Evolutionary conservation across 2,329 filamentous ascomycete species (phyloP), one percentile per base, ranked within the genome.

Genomic region (Fusarium armeniacum): DNA sequence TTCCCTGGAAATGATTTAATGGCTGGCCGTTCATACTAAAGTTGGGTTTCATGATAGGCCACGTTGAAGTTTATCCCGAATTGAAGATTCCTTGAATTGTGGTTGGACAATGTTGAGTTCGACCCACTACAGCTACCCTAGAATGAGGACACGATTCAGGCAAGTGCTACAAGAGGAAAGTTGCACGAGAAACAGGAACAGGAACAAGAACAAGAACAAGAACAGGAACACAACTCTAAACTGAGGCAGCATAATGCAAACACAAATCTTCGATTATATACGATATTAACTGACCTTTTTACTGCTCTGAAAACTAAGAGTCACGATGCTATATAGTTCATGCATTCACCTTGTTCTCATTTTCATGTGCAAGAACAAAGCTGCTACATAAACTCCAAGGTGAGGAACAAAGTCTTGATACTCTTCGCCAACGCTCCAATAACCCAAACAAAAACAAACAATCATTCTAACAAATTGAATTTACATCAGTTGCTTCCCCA

Each of bases 401-500:
- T 11, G 28, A 30, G 10, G 10, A 3, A 30, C 4, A 3, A 30
- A 30, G 28, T 30, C 28, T 30, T 30, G 4, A 11, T 3, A 30
- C 51, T 50, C 59, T 44, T 68, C 32, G 59, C 55, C 61, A 52
- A 30, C 47, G 16, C 45, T 45, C 43, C 26, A n/a, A 18, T 13
- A 32, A 13, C 28, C 12, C 4, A 18, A 35, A 35, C 12, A 41
- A 9, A 6, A 40, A 26, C 18, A 44, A 43, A 53, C 20, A n/a
- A 53, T 20, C 18, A 18, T 45, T 26, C 33, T n/a, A 13, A 12
- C 6, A 32, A 12, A 12, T 30, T 18, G 38, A 55, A 5, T 57
- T 26, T 54, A 69, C 65, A 46, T 64, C 36, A 72, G n/a, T 9
- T 61, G 49, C 44, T 45, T 58, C 18, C 71, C 71, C 26, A 73